These are phyloP conservation scores for Plenodomus biglobosus DNA, from an alignment of 2,329 filamentous ascomycete species.

Conservation along the genomic window DNA sequence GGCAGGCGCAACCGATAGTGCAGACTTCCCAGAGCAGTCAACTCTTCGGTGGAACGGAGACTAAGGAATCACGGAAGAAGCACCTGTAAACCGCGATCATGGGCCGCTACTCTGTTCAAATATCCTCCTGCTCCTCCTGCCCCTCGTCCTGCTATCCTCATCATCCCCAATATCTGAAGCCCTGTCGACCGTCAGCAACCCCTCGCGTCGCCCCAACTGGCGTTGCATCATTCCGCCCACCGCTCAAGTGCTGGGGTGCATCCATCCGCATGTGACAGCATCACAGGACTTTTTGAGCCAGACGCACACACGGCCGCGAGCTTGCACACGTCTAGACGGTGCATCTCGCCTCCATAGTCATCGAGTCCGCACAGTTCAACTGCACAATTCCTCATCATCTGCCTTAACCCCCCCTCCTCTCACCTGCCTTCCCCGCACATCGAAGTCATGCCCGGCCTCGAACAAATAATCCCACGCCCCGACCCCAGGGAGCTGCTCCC, in stretches of 20 bases:
- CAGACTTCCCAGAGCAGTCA: constrained; percentile 6
- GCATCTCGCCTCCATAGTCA: background rate
- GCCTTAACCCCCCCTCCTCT: background rate
- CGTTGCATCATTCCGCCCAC: constrained; percentile 13
- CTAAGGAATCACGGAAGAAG: constrained; percentile 2
- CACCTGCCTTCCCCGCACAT: background rate
- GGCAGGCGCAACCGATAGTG: constrained; percentile 11
- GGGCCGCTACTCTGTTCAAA: constrained; percentile 8
- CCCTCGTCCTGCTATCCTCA: constrained; percentile 6
- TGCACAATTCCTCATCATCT: background rate
- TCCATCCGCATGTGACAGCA: constrained; percentile 34
- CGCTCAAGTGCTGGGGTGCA: constrained; percentile 18
- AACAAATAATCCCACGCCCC: constrained; percentile 56
- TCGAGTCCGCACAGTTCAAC: background rate
- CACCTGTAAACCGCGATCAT: constrained; percentile 8
- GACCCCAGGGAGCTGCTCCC: constrained; percentile 60
- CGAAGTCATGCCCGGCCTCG: constrained; percentile 48
- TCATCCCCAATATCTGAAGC: constrained; percentile 3
- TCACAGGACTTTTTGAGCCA: constrained; percentile 16
- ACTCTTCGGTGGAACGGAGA: constrained; percentile 20
- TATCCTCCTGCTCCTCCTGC: constrained; percentile 9
- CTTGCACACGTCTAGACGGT: background rate
- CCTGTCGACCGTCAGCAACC: background rate
- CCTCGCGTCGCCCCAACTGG: constrained; percentile 10
- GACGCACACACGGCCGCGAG: too few relatives aligned